These are phyloP conservation scores for Danielozyma ontarioensis DNA, from an alignment of 805 yeast species.

Conservation along the genomic window DNA sequence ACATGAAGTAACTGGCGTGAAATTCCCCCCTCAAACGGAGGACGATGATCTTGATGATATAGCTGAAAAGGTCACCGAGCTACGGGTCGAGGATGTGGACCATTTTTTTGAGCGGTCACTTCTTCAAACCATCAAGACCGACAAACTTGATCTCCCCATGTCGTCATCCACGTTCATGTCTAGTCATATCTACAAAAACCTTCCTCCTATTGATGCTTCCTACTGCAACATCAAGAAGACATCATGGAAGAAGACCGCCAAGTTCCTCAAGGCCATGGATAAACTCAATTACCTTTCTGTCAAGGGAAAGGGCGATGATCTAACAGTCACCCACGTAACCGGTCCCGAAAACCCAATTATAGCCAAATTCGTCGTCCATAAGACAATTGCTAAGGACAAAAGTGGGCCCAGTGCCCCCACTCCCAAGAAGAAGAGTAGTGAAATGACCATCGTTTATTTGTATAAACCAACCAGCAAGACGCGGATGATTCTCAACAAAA, in stretches of 20 bases:
- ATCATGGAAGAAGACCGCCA: slow-evolving; percentile 85
- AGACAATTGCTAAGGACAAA: slow-evolving; percentile 19
- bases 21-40: too few relatives aligned
- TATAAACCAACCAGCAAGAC: slow-evolving; percentile 55
- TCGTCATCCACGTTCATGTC: slow-evolving; percentile 73
- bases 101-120: slow-evolving; percentile 68
- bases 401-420: slow-evolving; percentile 11
- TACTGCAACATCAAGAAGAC: slow-evolving; percentile 67
- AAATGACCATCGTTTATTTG: slow-evolving; percentile 29
- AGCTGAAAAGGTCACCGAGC: slow-evolving; percentile 32
- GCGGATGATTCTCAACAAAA: slow-evolving; percentile 41
- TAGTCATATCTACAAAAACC: slow-evolving; percentile 57
- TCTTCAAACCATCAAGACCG: slow-evolving; percentile 60
- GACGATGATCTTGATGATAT: slow-evolving; percentile 13
- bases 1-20: background rate
- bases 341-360: slow-evolving; percentile 43
- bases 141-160: slow-evolving; percentile 58
- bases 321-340: slow-evolving; percentile 50
- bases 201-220: slow-evolving; percentile 60
- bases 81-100: slow-evolving; percentile 66
- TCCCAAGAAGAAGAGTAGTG: slow-evolving; percentile 19
- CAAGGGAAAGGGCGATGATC: slow-evolving; percentile 84
- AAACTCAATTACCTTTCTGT: slow-evolving; percentile 61
- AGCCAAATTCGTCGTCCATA: slow-evolving; percentile 62
- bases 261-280: slow-evolving; percentile 82